A percentile compares a stretch with the other conserved stretches of the same genome.
Evolutionary conservation across 164 flowering plant genomes (phyloP).

Genomic region (Tetracentron sinense): DNA sequence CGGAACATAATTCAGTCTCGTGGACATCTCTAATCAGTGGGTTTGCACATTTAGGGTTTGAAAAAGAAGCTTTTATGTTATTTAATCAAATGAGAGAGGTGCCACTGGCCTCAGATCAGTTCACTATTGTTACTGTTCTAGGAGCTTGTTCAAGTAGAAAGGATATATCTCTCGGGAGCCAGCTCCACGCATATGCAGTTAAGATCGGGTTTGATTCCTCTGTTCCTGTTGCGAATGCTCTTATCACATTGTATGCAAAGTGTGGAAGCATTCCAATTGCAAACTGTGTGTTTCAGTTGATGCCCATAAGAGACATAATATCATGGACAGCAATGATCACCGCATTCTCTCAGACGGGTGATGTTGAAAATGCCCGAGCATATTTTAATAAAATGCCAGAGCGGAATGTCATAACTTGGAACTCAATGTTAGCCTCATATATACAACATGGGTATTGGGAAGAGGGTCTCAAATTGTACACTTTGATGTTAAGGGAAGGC

Average conservation of each 20-base stretch:
- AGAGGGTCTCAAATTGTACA: conserved; percentile 38
- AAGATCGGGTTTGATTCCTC: conserved; percentile 37
- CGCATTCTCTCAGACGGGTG: conserved; percentile 33
- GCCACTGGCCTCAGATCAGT: conserved; percentile 34
- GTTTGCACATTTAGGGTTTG: conserved; percentile 33
- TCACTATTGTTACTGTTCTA: conserved; percentile 45
- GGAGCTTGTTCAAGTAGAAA: conserved; percentile 37
- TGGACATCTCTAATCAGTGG: conserved; percentile 60
- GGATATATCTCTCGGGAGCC: conserved; percentile 30
- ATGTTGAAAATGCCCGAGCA: conserved; percentile 27
- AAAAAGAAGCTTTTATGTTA: conserved; percentile 37
- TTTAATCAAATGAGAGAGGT: conserved; percentile 42
- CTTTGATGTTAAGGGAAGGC: conserved; percentile 28
- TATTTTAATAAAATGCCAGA: conserved; percentile 40
- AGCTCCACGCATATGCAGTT: conserved; percentile 34
- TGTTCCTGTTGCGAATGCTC: conserved; percentile 42
- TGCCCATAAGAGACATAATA: conserved; percentile 37
- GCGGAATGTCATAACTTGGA: conserved; percentile 45
- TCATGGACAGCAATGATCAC: conserved; percentile 41
- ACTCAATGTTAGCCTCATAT: conserved; percentile 45
- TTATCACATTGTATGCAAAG: conserved; percentile 39
- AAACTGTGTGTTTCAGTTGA: conserved; percentile 23
- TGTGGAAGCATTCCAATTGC: conserved; percentile 28
- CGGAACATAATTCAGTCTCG: conserved; percentile 34
- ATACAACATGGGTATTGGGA: conserved; percentile 36